Percentiles rank a stretch among this genome's conserved stretches.
Conservation (phyloP, 2,329 filamentous ascomycete species). For the Trichoderma polysporum region DNA sequence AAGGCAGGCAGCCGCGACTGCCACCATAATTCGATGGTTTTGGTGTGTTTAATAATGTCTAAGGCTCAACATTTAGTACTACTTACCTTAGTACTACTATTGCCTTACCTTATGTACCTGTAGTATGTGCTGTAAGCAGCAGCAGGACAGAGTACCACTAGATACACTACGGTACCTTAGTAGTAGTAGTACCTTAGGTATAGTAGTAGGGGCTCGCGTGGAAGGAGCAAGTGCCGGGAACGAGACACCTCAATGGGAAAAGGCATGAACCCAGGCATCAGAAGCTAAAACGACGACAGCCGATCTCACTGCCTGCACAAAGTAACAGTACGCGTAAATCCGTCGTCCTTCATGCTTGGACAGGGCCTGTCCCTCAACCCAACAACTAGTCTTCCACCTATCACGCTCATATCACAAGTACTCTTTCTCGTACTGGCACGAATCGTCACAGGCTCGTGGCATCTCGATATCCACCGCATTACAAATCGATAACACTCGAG, state of each 20-base stretch:
- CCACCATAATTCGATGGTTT: not conserved
- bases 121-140: not conserved
- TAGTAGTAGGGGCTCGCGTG: not conserved
- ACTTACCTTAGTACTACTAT: not conserved
- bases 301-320: slow-evolving; percentile 7
- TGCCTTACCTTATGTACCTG: not conserved
- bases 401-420: not conserved
- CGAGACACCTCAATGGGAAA: not conserved
- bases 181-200: too few relatives aligned
- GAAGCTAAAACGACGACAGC: slow-evolving; percentile 12
- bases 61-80: not conserved
- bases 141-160: not conserved
- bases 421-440: not conserved
- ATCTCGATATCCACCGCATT: slow-evolving; percentile 15
- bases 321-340: not conserved
- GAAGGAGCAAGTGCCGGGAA: slow-evolving; percentile 15
- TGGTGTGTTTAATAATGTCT: too few relatives aligned
- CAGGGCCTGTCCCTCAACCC: not conserved
- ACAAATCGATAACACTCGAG: slow-evolving; percentile 16
- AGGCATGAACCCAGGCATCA: slow-evolving; percentile 1
- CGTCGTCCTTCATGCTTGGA: not conserved
- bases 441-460: slow-evolving; percentile 11
- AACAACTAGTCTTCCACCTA: not conserved
- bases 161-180: too few relatives aligned
- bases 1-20: not conserved